These are phyloP conservation scores for Penicillium cosmopolitanum DNA, from an alignment of 495 filamentous ascomycete species.

Conservation along the genomic window DNA sequence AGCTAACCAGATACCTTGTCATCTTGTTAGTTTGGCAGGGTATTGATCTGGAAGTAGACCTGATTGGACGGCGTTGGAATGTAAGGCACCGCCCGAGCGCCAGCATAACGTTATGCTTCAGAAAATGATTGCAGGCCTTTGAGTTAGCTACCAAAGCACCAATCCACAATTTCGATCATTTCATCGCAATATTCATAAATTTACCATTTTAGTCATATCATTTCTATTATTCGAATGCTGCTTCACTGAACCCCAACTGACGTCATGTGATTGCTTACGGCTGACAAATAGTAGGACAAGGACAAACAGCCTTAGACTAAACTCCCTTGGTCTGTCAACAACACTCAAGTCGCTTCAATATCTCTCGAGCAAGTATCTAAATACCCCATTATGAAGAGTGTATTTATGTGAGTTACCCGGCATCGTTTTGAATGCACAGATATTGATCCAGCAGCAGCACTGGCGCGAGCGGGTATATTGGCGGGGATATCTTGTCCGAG, in stretches of 20 bases:
- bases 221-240: not conserved
- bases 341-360: not conserved
- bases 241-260: not conserved
- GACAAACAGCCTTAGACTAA: no score
- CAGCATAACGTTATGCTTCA: conserved; percentile 21
- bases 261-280: not conserved
- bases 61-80: not conserved
- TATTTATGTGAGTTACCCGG: not conserved
- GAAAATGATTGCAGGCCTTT: not conserved
- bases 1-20: no score
- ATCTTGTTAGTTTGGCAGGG: no score
- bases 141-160: no score
- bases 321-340: not conserved
- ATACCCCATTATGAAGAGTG: not conserved
- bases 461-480: conserved; percentile 42
- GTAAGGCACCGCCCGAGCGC: not conserved
- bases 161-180: no score
- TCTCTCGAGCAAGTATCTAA: not conserved
- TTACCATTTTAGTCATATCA: not conserved
- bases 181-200: no score
- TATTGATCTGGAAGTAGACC: not conserved
- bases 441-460: not conserved
- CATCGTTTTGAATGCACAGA: not conserved
- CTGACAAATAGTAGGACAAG: not conserved
- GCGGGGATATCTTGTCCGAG: conserved; percentile 62